Evolutionary conservation across 2,329 filamentous ascomycete species (phyloP).

Genomic region (Coniochaeta sp.): DNA sequence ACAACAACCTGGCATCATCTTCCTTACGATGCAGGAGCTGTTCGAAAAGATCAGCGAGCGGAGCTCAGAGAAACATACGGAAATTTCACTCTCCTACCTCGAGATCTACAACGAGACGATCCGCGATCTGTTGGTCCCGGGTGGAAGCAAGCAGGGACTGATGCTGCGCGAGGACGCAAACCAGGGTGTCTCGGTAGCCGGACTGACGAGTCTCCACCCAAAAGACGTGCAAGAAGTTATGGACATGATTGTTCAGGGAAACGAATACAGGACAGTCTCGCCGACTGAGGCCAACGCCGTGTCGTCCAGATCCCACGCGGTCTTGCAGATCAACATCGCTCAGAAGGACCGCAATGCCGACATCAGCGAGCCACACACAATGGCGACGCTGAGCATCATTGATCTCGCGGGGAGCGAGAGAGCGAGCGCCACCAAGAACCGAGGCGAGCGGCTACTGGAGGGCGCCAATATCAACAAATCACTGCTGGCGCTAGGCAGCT

Average conservation of each 20-base stretch:
- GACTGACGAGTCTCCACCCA: slow-evolving; percentile 84
- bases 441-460: slow-evolving; percentile 83
- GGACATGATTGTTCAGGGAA: slow-evolving; percentile 97
- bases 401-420: slow-evolving; percentile 94
- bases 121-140: slow-evolving; percentile 83
- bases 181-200: slow-evolving; percentile 83
- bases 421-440: slow-evolving; percentile 92
- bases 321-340: slow-evolving; percentile 93
- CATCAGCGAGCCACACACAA: slow-evolving; percentile 90
- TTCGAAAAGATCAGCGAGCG: slow-evolving; percentile 93
- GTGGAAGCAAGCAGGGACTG: slow-evolving; percentile 72
- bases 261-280: slow-evolving; percentile 90
- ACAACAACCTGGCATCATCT: slow-evolving; percentile 94
- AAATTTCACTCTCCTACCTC: slow-evolving; percentile 87
- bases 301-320: slow-evolving; percentile 92
- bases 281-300: slow-evolving; percentile 96
- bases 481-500: slow-evolving; percentile 85
- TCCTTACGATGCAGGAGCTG: slow-evolving; percentile 96
- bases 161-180: slow-evolving; percentile 95
- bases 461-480: slow-evolving; percentile 99
- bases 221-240: slow-evolving; percentile 93
- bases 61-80: slow-evolving; percentile 78
- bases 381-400: slow-evolving; percentile 97
- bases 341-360: slow-evolving; percentile 90
- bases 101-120: slow-evolving; percentile 99